Conservation (phyloP, 108 stramenopile species). For the Skeletonema potamos region DNA sequence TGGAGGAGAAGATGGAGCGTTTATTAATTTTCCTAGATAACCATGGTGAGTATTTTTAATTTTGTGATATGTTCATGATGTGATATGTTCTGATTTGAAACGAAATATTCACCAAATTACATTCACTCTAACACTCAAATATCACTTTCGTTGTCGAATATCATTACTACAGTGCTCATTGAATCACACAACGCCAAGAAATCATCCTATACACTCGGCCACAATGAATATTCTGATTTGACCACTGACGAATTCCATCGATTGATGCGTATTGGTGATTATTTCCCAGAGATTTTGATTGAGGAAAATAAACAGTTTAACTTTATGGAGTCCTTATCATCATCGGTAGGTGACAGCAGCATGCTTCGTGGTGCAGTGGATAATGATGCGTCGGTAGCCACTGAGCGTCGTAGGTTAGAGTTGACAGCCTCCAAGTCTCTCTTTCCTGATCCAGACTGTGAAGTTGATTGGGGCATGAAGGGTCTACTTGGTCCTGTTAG, state of each 20-base stretch:
- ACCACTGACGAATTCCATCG: slow-evolving; percentile 84
- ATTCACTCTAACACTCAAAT: neutral
- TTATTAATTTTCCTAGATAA: slow-evolving; percentile 73
- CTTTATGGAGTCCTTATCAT: slow-evolving; percentile 13
- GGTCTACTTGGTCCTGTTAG: slow-evolving; percentile 91
- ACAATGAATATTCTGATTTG: slow-evolving; percentile 93
- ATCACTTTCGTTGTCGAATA: neutral
- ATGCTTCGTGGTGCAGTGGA: neutral
- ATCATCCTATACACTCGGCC: slow-evolving; percentile 74
- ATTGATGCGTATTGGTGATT: slow-evolving; percentile 60
- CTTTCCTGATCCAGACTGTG: neutral
- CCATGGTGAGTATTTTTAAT: slow-evolving; percentile 60
- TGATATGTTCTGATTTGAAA: neutral
- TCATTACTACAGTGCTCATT: slow-evolving; percentile 61
- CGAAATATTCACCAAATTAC: neutral
- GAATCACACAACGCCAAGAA: slow-evolving; percentile 83
- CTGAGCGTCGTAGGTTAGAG: slow-evolving; percentile 19
- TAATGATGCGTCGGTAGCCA: neutral
- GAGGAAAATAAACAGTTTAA: slow-evolving; percentile 35
- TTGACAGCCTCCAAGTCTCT: slow-evolving; percentile 23
- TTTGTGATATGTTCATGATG: slow-evolving; percentile 33
- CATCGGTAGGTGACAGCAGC: slow-evolving; percentile 3
- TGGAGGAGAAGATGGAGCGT: slow-evolving; percentile 49
- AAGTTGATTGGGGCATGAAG: slow-evolving; percentile 76
- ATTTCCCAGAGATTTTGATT: slow-evolving; percentile 16